Evolutionary conservation across 495 filamentous ascomycete species (phyloP).

Genomic region (Cairneyella variabilis): DNA sequence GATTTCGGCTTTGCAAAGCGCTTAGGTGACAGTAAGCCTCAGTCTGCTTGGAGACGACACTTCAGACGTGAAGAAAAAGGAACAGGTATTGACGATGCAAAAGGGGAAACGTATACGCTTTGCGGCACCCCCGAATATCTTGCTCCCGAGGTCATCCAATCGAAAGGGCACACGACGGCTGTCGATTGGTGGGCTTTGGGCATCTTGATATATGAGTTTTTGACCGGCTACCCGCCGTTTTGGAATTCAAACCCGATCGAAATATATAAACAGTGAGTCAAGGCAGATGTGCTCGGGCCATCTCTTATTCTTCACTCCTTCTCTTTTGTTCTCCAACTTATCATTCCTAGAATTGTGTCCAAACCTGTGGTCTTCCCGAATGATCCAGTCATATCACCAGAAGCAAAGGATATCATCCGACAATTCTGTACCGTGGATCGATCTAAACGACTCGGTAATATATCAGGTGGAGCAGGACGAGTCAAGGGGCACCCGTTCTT

Average conservation of each 20-base stretch:
- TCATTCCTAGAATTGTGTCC: conserved; percentile 58
- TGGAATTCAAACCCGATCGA: conserved; percentile 96
- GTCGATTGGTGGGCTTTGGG: conserved; percentile 99
- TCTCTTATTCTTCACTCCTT: neutral
- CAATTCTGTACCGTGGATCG: conserved; percentile 87
- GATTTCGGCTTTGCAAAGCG: conserved; percentile 98
- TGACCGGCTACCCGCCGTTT: conserved; percentile 94
- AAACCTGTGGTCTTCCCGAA: conserved; percentile 67
- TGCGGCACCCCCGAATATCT: conserved; percentile 97
- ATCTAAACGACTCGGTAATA: conserved; percentile 81
- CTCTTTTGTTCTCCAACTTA: neutral
- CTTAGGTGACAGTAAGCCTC: conserved; percentile 51
- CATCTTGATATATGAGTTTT: conserved; percentile 92
- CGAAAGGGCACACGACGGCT: conserved; percentile 88
- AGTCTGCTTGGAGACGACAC: conserved; percentile 28
- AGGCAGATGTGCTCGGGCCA: neutral
- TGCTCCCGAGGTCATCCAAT: conserved; percentile 93
- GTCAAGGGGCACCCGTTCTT: conserved; percentile 93
- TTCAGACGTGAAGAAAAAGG: conserved; percentile 23
- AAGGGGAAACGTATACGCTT: conserved; percentile 87
- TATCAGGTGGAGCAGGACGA: conserved; percentile 72
- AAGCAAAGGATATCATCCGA: conserved; percentile 79
- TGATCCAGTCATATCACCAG: conserved; percentile 58
- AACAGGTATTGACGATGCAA: conserved; percentile 8
- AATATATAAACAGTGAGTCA: conserved; percentile 79